A percentile compares a stretch with the other conserved stretches of the same genome.
Conservation (phyloP, 1,284 basidiomycete genomes). For the Apiotrichum veenhuisii region DNA sequence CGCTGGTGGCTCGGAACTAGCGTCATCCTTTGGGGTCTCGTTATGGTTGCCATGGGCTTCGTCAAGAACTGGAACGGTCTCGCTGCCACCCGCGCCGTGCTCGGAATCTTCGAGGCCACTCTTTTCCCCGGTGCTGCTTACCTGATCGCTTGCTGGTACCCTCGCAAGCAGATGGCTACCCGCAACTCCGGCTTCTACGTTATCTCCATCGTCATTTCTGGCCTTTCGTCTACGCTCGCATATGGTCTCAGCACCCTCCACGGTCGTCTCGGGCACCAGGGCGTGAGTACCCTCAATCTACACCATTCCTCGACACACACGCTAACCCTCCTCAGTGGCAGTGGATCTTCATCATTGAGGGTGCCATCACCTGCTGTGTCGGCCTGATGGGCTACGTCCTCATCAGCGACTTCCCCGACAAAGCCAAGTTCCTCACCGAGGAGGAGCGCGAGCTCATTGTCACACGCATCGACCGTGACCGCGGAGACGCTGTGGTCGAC, state of each 20-base stretch:
- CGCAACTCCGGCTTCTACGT: slow-evolving; percentile 21
- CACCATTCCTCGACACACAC: neutral
- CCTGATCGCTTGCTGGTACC: slow-evolving; percentile 24
- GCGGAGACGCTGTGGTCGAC: slow-evolving; percentile 50
- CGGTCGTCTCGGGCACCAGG: neutral
- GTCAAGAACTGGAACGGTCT: slow-evolving; percentile 33
- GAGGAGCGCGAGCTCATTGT: slow-evolving; percentile 47
- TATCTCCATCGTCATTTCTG: slow-evolving; percentile 13
- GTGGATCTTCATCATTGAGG: slow-evolving; percentile 21
- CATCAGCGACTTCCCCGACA: slow-evolving; percentile 52
- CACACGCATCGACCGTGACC: slow-evolving; percentile 50
- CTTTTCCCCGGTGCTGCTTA: slow-evolving; percentile 26
- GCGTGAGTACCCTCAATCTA: neutral
- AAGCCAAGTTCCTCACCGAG: slow-evolving; percentile 49
- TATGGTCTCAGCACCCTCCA: slow-evolving; percentile 12
- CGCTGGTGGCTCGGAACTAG: slow-evolving; percentile 26
- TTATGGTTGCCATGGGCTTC: slow-evolving; percentile 36
- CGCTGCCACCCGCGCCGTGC: slow-evolving; percentile 18
- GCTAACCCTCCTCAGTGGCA: slow-evolving; percentile 4
- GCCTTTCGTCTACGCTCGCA: slow-evolving; percentile 11
- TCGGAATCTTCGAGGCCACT: slow-evolving; percentile 29
- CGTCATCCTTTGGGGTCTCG: slow-evolving; percentile 41
- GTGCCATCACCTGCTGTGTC: slow-evolving; percentile 37
- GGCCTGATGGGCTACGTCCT: slow-evolving; percentile 33
- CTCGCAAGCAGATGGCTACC: slow-evolving; percentile 12